Percentiles rank a stretch among this genome's conserved stretches.
Conservation (phyloP, 371 early-diverging fungal species). For the Umbelopsis sp. region DNA sequence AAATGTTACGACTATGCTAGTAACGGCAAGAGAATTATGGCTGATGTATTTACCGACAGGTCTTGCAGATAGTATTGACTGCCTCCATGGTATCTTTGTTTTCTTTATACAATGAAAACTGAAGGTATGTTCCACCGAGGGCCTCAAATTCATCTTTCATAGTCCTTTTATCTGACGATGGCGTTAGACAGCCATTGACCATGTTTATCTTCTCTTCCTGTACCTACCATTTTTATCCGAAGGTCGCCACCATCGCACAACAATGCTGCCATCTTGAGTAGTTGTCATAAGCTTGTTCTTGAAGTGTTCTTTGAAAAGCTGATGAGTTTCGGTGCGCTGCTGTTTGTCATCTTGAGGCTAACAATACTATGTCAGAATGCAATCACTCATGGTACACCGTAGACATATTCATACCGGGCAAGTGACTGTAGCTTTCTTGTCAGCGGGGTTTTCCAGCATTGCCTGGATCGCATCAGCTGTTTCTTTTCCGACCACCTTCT, state of each 20-base stretch:
- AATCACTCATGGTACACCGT: neutral
- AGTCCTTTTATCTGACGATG: neutral
- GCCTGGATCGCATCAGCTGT: constrained; percentile 29
- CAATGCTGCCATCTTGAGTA: constrained; percentile 52
- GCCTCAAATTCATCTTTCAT: constrained; percentile 36
- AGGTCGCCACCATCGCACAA: constrained; percentile 29
- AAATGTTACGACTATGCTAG: neutral
- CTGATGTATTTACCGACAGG: constrained; percentile 36
- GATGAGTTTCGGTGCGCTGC: constrained; percentile 57
- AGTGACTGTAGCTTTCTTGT: constrained; percentile 33
- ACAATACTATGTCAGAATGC: neutral
- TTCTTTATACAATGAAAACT: constrained; percentile 88
- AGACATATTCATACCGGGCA: constrained; percentile 31
- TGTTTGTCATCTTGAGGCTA: constrained; percentile 51
- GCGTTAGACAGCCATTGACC: neutral
- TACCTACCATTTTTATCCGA: neutral
- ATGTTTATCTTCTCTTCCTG: no score
- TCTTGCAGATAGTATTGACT: constrained; percentile 61
- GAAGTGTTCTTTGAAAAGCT: constrained; percentile 54
- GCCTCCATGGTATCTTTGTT: constrained; percentile 91
- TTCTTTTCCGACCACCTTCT: constrained; percentile 26
- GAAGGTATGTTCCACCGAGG: constrained; percentile 72
- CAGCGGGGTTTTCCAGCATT: constrained; percentile 43
- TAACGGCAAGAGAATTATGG: neutral
- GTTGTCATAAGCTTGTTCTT: constrained; percentile 44